Evolutionary conservation across 2,329 filamentous ascomycete species (phyloP), one percentile per base, ranked within the genome.

Genomic region (Pseudogymnoascus sp.): DNA sequence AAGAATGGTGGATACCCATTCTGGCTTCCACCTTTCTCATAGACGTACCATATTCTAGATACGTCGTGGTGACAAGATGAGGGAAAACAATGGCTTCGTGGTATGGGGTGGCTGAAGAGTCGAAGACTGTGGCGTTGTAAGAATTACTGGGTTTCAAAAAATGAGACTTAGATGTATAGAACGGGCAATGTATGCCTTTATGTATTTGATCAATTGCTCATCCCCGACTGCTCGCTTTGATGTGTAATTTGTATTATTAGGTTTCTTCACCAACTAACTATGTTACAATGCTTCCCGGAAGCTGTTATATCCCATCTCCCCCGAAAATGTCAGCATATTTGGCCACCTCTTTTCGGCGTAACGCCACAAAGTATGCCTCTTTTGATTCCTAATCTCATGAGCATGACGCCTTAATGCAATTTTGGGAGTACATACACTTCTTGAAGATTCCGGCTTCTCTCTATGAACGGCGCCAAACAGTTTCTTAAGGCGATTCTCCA

Each of bases 1-100:
- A 99, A 99, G 87, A 99, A 97, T 73, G 87, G 87, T 35, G 91
- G 91, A 23, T 99, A 99, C 77, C 93, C 93, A 14, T 97, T 97
- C 78, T 92, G 87, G 72, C 82, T 99, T 65, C 95, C 95, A 62
- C 95, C 95, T 9, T 97, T 99, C 76, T 69, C 70, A 45, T 73
- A 72, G 65, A 35, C 28, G 40, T 14, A 31, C 25, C 12, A 6
- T 55, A 55, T 21, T 55, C 3, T 35, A 35, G 49, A 4, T 9
- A 33, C n/a, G 49, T 5, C 9, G 49, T 35, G 49, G 16, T 55
- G 28, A 33, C 28, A 55, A 55, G 25, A 33, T 55, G 25, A 33
- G 49, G 35, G n/a, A 33, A 33, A 35, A 55, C 4, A 12, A 55
- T 33, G 28, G 6, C n/a, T 21, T 33, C 28, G 49, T 33, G 28